Evolutionary conservation across 2,329 filamentous ascomycete genomes (phyloP).

Genomic region (Catunica adiposa): DNA sequence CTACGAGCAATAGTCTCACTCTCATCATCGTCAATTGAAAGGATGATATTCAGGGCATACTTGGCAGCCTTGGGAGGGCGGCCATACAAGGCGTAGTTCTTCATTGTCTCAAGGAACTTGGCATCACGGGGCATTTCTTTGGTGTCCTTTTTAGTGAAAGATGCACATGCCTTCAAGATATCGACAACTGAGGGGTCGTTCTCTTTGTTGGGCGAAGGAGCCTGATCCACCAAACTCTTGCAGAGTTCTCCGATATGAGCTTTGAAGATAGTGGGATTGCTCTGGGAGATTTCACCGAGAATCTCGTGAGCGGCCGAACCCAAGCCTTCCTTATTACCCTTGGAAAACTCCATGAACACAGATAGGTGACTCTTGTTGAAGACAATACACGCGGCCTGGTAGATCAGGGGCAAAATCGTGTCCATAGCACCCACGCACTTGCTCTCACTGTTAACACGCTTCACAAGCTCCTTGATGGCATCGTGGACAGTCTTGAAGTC

Average conservation of each 20-base stretch:
- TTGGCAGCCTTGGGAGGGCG: constrained; percentile 72
- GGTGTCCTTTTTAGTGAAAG: constrained; percentile 74
- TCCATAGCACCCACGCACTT: constrained; percentile 47
- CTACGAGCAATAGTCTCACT: constrained; percentile 70
- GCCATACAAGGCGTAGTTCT: constrained; percentile 69
- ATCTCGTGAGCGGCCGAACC: constrained; percentile 71
- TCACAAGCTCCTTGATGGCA: constrained; percentile 77
- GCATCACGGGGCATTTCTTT: constrained; percentile 67
- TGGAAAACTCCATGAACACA: constrained; percentile 73
- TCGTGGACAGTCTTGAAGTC: constrained; percentile 86
- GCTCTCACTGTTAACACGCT: constrained; percentile 44
- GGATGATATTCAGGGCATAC: constrained; percentile 79
- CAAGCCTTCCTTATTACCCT: constrained; percentile 64
- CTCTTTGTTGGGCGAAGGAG: constrained; percentile 48
- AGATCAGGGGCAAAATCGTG: constrained; percentile 66
- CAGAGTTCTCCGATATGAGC: constrained; percentile 84
- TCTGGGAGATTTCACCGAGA: constrained; percentile 77
- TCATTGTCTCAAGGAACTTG: constrained; percentile 65
- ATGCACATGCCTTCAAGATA: constrained; percentile 83
- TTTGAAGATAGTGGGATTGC: constrained; percentile 80
- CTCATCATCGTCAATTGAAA: constrained; percentile 58
- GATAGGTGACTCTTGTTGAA: constrained; percentile 92
- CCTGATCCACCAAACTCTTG: constrained; percentile 65
- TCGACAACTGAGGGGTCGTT: constrained; percentile 69
- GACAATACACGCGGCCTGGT: constrained; percentile 66